These are phyloP conservation scores for Angophora floribunda DNA, from an alignment of 345 rosid species.

Conservation along the genomic window DNA sequence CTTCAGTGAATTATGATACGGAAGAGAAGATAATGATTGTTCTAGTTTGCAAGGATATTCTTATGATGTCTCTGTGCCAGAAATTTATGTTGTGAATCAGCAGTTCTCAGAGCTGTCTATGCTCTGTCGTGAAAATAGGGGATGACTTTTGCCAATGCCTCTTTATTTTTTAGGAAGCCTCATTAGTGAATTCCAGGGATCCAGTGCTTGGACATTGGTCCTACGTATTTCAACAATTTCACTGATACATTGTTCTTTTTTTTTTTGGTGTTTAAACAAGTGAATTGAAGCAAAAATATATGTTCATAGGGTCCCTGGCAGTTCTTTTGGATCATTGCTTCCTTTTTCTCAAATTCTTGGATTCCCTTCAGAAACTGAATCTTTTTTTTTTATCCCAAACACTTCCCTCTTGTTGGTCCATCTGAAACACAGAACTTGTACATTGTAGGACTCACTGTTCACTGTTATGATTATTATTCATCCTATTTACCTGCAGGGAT, in stretches of 20 bases:
- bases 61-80: neutral
- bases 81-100: neutral
- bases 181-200: neutral
- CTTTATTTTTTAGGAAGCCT: neutral
- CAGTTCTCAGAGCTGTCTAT: neutral
- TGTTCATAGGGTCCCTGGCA: neutral
- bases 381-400: neutral
- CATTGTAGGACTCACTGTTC: neutral
- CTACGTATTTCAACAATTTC: neutral
- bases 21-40: neutral
- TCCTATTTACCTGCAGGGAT: slow-evolving; percentile 47
- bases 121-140: neutral
- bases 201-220: neutral
- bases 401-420: neutral
- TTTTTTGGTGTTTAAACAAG: neutral
- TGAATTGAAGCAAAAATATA: neutral
- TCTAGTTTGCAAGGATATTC: neutral
- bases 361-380: neutral
- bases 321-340: neutral
- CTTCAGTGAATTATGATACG: neutral
- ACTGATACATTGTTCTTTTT: neutral
- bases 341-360: neutral
- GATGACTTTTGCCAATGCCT: neutral
- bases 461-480: neutral
- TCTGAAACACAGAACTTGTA: neutral